Conservation (phyloP, 345 rosid genomes). For the Heritiera littoralis region DNA sequence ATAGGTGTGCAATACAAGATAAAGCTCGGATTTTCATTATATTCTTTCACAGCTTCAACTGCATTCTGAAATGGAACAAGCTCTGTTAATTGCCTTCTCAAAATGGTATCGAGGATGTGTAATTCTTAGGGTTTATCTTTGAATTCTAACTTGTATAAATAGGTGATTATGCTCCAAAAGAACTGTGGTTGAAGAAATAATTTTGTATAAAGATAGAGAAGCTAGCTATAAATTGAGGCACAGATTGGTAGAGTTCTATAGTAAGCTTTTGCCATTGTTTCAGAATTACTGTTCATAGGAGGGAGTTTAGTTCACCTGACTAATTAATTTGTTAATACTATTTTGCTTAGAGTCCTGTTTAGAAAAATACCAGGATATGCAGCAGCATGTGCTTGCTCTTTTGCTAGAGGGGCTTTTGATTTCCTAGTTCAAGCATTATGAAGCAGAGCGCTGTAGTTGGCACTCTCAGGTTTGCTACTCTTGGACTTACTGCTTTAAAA, state of each 20-base stretch:
- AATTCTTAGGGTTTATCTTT: slow-evolving; percentile 22
- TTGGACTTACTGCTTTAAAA: background rate
- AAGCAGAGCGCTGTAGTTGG: slow-evolving; percentile 3
- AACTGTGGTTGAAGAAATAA: slow-evolving; percentile 33
- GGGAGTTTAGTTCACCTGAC: slow-evolving; percentile 22
- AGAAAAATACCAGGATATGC: slow-evolving; percentile 18
- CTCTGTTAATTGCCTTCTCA: slow-evolving; percentile 24
- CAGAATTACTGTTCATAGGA: slow-evolving; percentile 10
- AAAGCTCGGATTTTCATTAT: slow-evolving; percentile 22
- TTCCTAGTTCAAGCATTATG: slow-evolving; percentile 14
- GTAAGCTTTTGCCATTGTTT: slow-evolving; percentile 21
- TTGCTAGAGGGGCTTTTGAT: background rate
- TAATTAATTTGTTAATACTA: slow-evolving; percentile 22
- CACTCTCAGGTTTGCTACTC: slow-evolving; percentile 38
- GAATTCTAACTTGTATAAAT: slow-evolving; percentile 23
- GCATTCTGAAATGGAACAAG: slow-evolving; percentile 29
- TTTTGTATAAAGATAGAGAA: slow-evolving; percentile 27
- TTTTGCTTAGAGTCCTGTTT: slow-evolving; percentile 21
- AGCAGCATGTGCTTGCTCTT: slow-evolving; percentile 15
- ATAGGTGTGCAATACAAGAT: slow-evolving; percentile 32
- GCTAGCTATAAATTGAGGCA: slow-evolving; percentile 15
- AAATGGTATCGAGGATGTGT: slow-evolving; percentile 23
- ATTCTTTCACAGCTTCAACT: slow-evolving; percentile 31
- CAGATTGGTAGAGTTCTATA: slow-evolving; percentile 27
- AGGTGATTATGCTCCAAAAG: slow-evolving; percentile 22